Evolutionary conservation across 2,329 filamentous ascomycete species (phyloP).

Genomic region (Penicillium sp.): DNA sequence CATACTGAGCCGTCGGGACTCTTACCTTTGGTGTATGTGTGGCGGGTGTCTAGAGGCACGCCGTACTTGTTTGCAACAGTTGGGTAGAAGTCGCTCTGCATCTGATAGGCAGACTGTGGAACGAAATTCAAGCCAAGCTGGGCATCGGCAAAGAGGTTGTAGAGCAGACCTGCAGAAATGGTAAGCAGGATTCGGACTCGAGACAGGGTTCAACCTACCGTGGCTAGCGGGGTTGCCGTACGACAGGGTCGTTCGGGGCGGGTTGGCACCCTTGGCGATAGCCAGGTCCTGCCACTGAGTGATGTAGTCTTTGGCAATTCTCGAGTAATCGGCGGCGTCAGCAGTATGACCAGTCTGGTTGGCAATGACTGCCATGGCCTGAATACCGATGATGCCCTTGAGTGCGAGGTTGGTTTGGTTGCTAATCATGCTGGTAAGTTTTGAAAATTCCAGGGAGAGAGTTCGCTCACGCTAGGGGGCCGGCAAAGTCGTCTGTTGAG

Average conservation of each 20-base stretch:
- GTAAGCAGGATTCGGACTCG: too few relatives aligned
- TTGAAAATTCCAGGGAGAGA: neutral
- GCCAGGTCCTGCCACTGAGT: slow-evolving; percentile 47
- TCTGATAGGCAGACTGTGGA: slow-evolving; percentile 50
- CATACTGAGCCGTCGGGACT: too few relatives aligned
- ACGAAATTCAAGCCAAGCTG: slow-evolving; percentile 49
- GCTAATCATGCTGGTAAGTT: slow-evolving; percentile 19
- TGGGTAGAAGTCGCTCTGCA: slow-evolving; percentile 53
- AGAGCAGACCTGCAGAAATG: slow-evolving; percentile 44
- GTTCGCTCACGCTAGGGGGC: slow-evolving; percentile 42
- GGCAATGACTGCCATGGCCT: slow-evolving; percentile 55
- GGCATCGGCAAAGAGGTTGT: slow-evolving; percentile 52
- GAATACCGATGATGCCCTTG: slow-evolving; percentile 58
- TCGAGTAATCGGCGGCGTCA: slow-evolving; percentile 41
- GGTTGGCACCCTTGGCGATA: slow-evolving; percentile 39
- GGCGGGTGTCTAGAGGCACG: slow-evolving; percentile 51
- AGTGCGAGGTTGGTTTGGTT: slow-evolving; percentile 59
- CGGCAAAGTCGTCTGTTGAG: slow-evolving; percentile 59
- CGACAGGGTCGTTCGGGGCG: slow-evolving; percentile 47
- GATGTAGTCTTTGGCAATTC: slow-evolving; percentile 51
- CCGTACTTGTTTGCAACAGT: slow-evolving; percentile 48
- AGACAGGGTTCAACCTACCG: slow-evolving; percentile 28
- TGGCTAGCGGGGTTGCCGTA: slow-evolving; percentile 45
- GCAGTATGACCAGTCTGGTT: slow-evolving; percentile 42
- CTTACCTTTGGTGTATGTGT: slow-evolving; percentile 51